Evolutionary conservation across 139 green algal species (phyloP), one percentile per base, ranked within the genome.

Genomic region (Desmodesmus armatus): DNA sequence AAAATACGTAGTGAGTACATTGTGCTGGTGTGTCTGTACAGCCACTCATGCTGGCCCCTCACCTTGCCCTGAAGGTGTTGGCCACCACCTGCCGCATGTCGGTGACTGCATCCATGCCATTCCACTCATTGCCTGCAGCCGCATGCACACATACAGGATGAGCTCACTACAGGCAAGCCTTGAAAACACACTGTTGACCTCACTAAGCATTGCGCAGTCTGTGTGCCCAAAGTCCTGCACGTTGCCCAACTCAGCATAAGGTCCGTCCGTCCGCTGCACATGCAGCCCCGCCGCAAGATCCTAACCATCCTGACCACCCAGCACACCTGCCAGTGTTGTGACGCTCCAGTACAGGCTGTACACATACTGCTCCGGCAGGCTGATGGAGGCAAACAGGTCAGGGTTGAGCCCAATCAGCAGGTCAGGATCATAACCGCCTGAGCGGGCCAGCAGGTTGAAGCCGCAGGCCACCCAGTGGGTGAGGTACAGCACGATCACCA

Each of bases 331-430:
- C 4, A 94, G 80, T 0, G 89, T 93, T 0, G 87, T 92, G 0
- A 92, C 77, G 13, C 66, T 80, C 88, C 88, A 94, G 80, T 90
- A 93, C 39, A 94, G 82, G 60, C 55, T 79, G 80, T 86, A 86
- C 49, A 80, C 9, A 51, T 86, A 86, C 67, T 79, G 67, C 67
- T 86, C 80, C 3, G 49, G 67, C 19, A 25, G 17, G 11, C 47
- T 73, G 25, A 73, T 70, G 47, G 27, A 49, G 3, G 80, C 49
- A 58, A 86, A 86, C 49, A 86, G 69, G 31, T 73, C 35, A 0
- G 80, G 51, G 51, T 86, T 86, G 3, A 82, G 29, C 3, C 82
- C 82, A 25, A 87, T 72, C 5, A 87, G 71, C 40, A 87, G 23
- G 31, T 82, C 71, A 7, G 82, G 71, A 21, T 82, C 60, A 31